These are phyloP conservation scores for Fusarium sp. DNA, from an alignment of 2,329 filamentous ascomycete genomes.

Conservation along the genomic window DNA sequence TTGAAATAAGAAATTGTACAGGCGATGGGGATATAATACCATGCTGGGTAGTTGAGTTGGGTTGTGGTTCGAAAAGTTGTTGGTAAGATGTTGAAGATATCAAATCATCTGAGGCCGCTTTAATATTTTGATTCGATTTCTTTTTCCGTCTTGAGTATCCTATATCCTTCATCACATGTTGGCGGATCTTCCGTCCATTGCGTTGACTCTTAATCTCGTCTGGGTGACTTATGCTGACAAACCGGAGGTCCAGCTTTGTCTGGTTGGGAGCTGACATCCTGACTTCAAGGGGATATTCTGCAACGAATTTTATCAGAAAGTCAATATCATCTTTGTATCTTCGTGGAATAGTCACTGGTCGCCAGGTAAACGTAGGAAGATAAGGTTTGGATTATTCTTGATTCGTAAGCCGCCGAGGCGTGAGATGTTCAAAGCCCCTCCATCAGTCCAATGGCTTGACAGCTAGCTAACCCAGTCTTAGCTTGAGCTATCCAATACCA, in stretches of 20 bases:
- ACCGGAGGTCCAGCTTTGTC: background rate
- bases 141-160: conserved; percentile 7
- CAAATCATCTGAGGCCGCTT: background rate
- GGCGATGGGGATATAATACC: background rate
- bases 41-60: background rate
- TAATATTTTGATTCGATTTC: background rate
- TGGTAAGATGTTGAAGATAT: background rate
- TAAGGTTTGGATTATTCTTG: background rate
- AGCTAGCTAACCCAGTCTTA: too few species aligned
- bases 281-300: background rate
- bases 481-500: background rate
- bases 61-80: too few species aligned
- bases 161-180: conserved; percentile 17
- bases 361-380: background rate
- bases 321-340: too few species aligned
- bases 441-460: background rate
- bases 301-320: too few species aligned
- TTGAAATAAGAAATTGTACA: background rate
- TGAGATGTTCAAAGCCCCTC: background rate
- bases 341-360: background rate
- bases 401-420: conserved; percentile 2
- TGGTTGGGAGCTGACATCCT: background rate
- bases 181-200: conserved; percentile 11
- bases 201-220: conserved; percentile 3
- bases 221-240: conserved; percentile 11